Conservation (phyloP, 305 asterid genomes). For the Fraxinus sp. region DNA sequence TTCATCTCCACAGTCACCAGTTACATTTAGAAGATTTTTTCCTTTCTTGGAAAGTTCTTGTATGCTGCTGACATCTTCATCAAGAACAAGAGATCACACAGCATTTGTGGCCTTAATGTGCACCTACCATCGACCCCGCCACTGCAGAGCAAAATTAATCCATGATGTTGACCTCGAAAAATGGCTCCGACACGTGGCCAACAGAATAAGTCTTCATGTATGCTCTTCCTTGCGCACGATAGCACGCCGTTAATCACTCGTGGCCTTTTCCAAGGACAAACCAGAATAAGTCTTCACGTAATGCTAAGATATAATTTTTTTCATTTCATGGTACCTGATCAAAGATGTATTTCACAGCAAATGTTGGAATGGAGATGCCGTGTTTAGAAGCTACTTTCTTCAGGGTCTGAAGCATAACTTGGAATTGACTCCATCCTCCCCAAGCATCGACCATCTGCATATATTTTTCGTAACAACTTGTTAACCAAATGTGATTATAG, state of each 20-base stretch:
- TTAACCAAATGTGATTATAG: not conserved
- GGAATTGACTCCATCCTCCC: slow-evolving; percentile 98
- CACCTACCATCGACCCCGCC: slow-evolving; percentile 58
- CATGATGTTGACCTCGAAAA: no score
- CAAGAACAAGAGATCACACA: slow-evolving; percentile 67
- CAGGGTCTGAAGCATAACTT: slow-evolving; percentile 62
- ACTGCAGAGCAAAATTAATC: no score
- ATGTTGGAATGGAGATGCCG: slow-evolving; percentile 75
- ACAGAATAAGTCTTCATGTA: no score
- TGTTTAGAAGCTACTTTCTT: slow-evolving; percentile 72
- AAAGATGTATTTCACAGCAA: slow-evolving; percentile 73
- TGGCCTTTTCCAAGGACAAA: no score
- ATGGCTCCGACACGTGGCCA: no score
- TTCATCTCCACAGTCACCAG: no score
- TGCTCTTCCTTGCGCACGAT: no score
- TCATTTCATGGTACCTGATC: slow-evolving; percentile 51
- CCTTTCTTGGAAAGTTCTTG: slow-evolving; percentile 65
- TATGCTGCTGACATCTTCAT: slow-evolving; percentile 60
- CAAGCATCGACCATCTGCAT: slow-evolving; percentile 94
- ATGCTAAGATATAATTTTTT: not conserved
- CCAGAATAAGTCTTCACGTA: no score
- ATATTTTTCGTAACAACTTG: slow-evolving; percentile 3
- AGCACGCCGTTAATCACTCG: no score
- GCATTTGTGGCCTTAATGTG: slow-evolving; percentile 66
- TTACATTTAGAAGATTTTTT: slow-evolving; percentile 17